phyloP scores from a whole-genome alignment of 2,329 filamentous ascomycete genomes.

The Uncinocarpus reesii region DNA sequence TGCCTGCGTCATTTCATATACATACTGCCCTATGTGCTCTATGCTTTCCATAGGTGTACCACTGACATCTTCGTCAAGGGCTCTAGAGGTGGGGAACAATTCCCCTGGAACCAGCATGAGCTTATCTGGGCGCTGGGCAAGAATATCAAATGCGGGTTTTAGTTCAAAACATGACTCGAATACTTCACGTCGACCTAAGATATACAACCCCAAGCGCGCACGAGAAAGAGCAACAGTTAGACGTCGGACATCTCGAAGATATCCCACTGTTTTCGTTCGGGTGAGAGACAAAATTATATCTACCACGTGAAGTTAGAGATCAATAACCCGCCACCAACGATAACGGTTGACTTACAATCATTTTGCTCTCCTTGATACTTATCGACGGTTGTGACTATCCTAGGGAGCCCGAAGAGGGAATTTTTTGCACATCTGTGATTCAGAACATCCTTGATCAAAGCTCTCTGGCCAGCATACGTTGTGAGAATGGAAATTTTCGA shows the following conservation, averaged over 20 bases:
- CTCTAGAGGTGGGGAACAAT: conserved; percentile 62
- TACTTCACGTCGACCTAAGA: conserved; percentile 75
- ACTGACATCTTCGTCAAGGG: conserved; percentile 34
- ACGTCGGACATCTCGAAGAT: conserved; percentile 83
- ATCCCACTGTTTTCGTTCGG: conserved; percentile 77
- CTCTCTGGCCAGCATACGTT: conserved; percentile 85
- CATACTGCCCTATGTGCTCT: conserved; percentile 91
- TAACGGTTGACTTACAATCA: conserved; percentile 59
- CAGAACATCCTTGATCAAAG: conserved; percentile 79
- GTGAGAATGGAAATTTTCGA: conserved; percentile 76
- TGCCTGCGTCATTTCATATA: conserved; percentile 85
- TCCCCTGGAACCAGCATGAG: conserved; percentile 74
- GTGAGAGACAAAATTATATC: conserved; percentile 90
- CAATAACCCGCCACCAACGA: neutral
- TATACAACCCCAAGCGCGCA: conserved; percentile 80
- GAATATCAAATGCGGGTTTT: conserved; percentile 68
- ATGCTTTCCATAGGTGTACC: conserved; percentile 74
- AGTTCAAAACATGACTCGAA: conserved; percentile 87
- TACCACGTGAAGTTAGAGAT: conserved; percentile 27
- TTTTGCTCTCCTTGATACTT: conserved; percentile 99
- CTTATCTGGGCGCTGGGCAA: conserved; percentile 70
- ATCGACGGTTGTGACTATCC: conserved; percentile 86
- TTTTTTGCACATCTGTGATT: conserved; percentile 72
- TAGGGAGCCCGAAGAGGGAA: conserved; percentile 76
- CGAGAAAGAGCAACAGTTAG: conserved; percentile 91